A percentile compares a stretch with the other conserved stretches of the same genome.
phyloP scores from a whole-genome alignment of 176 grass and related monocot genomes.

The Areca catechu region DNA sequence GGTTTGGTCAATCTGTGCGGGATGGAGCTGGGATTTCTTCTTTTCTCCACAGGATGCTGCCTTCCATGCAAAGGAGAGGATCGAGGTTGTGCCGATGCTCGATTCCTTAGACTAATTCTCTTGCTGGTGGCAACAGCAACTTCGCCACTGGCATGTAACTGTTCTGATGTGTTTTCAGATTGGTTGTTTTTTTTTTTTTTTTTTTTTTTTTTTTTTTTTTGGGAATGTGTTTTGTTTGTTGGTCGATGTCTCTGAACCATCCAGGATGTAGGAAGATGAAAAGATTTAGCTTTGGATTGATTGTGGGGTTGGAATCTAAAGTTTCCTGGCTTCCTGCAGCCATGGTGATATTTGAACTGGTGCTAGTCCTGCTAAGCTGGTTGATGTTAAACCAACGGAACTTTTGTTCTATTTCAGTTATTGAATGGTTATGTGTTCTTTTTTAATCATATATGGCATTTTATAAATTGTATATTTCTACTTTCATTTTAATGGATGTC shows the following conservation, averaged over 20 bases:
- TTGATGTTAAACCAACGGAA: neutral
- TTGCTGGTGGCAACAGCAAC: neutral
- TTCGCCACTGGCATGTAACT: neutral
- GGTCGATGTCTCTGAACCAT: neutral
- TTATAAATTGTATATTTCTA: neutral
- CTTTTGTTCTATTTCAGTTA: neutral
- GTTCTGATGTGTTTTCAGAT: neutral
- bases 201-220: neutral
- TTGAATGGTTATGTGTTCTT: neutral
- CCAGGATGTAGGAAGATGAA: neutral
- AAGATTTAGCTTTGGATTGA: neutral
- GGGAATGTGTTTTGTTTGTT: slow-evolving; percentile 12
- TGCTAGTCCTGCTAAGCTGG: neutral
- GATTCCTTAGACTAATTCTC: neutral
- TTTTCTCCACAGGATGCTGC: neutral
- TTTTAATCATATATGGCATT: neutral
- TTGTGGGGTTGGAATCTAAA: neutral
- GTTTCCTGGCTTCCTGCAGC: slow-evolving; percentile 2
- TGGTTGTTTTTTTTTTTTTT: neutral
- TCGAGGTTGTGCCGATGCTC: neutral
- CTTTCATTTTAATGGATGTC: neutral
- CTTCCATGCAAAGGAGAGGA: slow-evolving; percentile 1
- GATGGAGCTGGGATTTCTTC: neutral
- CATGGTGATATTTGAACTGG: neutral
- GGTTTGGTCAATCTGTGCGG: neutral